These are phyloP conservation scores for Phytophthora pisi DNA, from an alignment of 352 stramenopile genomes.

Conservation along the genomic window DNA sequence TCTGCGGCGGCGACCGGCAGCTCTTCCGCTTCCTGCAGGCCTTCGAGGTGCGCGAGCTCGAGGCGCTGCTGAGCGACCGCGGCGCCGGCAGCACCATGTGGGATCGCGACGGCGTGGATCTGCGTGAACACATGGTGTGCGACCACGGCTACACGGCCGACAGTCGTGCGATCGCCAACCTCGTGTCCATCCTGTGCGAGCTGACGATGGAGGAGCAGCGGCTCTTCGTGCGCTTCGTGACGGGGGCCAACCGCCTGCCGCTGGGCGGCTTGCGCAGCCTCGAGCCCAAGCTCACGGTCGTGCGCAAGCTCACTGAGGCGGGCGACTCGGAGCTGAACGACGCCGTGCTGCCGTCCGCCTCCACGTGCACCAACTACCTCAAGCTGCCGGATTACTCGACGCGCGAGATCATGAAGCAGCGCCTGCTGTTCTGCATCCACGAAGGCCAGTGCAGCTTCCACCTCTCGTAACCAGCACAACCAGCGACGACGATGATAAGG, in stretches of 20 bases:
- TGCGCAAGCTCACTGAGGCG: slow-evolving; percentile 71
- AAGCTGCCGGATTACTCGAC: slow-evolving; percentile 92
- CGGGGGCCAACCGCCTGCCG: slow-evolving; percentile 84
- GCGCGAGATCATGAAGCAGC: slow-evolving; percentile 67
- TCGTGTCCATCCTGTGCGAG: slow-evolving; percentile 81
- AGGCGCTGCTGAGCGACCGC: slow-evolving; percentile 64
- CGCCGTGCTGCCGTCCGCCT: slow-evolving; percentile 80
- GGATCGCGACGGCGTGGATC: slow-evolving; percentile 67
- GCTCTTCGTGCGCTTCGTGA: slow-evolving; percentile 91
- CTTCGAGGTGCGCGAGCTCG: slow-evolving; percentile 72
- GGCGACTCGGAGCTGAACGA: slow-evolving; percentile 37
- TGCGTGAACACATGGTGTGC: slow-evolving; percentile 84
- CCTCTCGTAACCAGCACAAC: slow-evolving; percentile 50
- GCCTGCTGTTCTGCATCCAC: slow-evolving; percentile 84
- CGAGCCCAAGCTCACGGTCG: slow-evolving; percentile 88
- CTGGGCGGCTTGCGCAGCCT: slow-evolving; percentile 83
- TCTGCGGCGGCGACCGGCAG: slow-evolving; percentile 43
- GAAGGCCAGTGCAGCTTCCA: slow-evolving; percentile 88
- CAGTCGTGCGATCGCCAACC: slow-evolving; percentile 69
- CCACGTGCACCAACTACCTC: slow-evolving; percentile 91
- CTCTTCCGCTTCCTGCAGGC: slow-evolving; percentile 50
- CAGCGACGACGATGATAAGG: slow-evolving; percentile 2
- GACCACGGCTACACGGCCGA: slow-evolving; percentile 81
- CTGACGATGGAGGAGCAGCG: slow-evolving; percentile 72
- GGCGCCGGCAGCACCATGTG: slow-evolving; percentile 58